Base-by-base conservation (phyloP, 164 flowering plant species). In the Cinnamomum micranthum region DNA sequence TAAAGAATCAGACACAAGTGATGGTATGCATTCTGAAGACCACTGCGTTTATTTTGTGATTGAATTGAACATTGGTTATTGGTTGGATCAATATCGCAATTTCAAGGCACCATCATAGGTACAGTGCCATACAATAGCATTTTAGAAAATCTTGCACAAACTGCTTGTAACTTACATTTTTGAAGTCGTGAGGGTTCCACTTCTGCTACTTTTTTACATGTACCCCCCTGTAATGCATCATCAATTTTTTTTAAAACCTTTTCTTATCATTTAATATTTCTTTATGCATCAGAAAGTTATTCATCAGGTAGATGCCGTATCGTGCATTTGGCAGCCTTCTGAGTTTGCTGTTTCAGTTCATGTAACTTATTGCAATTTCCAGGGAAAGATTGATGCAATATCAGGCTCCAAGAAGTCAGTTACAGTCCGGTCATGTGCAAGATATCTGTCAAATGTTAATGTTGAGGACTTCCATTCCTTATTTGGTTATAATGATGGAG, bases 331-430 rank as follows among this genome's bases (percentile, higher is more conserved):
- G 60, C 17, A 3, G 60, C 60, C 20, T 55, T 55, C 13, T 20
- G 15, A 20, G 60, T 20, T 50, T 76, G 0, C 14, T 60, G n/a
- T 71, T 75, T 28, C n/a, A 10, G n/a, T 51, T 19, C 19, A 20
- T 41, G 55, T 41, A 47, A 69, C 22, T 70, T 27, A 6, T 47
- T 3, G 17, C 55, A 14, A 72, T 27, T 59, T 52, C 31, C 65
- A 76, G 79, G 80, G 67, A 12, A 80, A 66, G 41, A 69, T 77
- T 77, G 82, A 77, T 63, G 73, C 75, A 71, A 51, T 77, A 71
- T 68, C 82, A 55, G 68, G 65, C 71, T 58, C 73, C 33, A 80
- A 75, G 67, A 19, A 65, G 50, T 59, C 73, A 27, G 65, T 75
- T 47, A 50, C 24, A 52, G 62, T 80, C 27, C 72, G 25, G 7